Conservation (phyloP, 176 grass and related monocot genomes). For the Carex littledalei region DNA sequence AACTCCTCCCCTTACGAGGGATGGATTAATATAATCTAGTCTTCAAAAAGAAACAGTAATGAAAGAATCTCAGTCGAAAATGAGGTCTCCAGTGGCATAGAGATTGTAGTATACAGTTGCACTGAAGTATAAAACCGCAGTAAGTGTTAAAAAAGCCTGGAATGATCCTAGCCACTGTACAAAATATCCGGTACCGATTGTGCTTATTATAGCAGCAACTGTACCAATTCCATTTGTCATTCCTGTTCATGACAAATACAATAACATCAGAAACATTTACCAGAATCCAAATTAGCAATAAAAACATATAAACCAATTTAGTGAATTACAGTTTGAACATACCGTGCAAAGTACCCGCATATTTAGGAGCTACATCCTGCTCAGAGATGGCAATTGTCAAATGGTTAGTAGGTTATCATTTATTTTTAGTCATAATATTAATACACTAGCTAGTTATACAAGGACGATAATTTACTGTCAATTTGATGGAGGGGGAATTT, state of each 20-base stretch:
- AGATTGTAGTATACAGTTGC: slow-evolving; percentile 73
- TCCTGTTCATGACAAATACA: slow-evolving; percentile 46
- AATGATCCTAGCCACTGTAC: slow-evolving; percentile 96
- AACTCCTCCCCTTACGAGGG: not conserved
- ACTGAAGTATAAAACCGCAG: slow-evolving; percentile 69
- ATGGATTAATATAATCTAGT: slow-evolving; percentile 5
- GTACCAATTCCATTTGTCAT: slow-evolving; percentile 76
- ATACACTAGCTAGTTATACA: not conserved
- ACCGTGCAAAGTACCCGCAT: slow-evolving; percentile 88
- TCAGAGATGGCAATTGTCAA: not conserved
- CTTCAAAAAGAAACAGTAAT: slow-evolving; percentile 18
- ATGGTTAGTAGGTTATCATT: not conserved
- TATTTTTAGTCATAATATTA: not conserved
- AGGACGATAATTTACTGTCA: not conserved
- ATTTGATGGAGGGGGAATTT: not conserved
- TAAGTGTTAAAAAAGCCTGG: slow-evolving; percentile 87
- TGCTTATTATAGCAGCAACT: slow-evolving; percentile 87
- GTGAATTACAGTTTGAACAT: slow-evolving; percentile 9
- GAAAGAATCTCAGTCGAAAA: slow-evolving; percentile 54
- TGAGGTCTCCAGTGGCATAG: slow-evolving; percentile 58
- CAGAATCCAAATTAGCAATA: not conserved
- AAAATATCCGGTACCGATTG: slow-evolving; percentile 76
- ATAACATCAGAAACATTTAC: slow-evolving; percentile 11
- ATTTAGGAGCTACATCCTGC: slow-evolving; percentile 91
- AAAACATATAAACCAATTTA: slow-evolving; percentile 8